Base-by-base conservation (phyloP, 1,139 yeast genomes). In the Lodderomyces beijingensis region DNA sequence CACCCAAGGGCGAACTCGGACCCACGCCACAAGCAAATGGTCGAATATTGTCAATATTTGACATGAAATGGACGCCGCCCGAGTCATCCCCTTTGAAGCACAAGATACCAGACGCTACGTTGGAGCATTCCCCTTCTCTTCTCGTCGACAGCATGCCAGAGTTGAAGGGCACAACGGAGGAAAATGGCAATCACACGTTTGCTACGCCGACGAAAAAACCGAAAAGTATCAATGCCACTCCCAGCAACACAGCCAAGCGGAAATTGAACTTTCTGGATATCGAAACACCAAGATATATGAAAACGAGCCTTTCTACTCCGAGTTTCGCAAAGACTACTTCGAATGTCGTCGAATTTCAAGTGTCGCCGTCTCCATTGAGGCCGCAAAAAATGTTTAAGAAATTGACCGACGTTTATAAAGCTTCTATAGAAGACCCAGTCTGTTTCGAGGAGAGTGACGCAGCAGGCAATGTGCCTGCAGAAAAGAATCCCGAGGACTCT, bases 11-110 rank as follows among this genome's bases (percentile, higher is more conserved):
- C 1, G 80, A 75, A 40, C 50, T 81, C 12, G 89, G 89, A 0
- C 91, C 91, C 0, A 82, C 91, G 0, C 91, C 91, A 0, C 89
- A 81, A 42, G 67, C 82, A 7, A 69, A 78, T 39, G 91, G 91
- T 0, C 68, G 77, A 26, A 84, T 81, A 0, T 49, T 80, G 28
- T 79, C 88, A 8, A 64, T 82, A 9, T 79, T 82, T 46, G 88
- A 81, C 42, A 58, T 72, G 27, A 51, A 54, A 27, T 36, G 67
- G 37, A 62, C 73, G 1, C 74, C 77, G 1, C 73, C 74, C 3
- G 69, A 65, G 27, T 64, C 72, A 3, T 63, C 71, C 0, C 74
- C 74, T 1, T 46, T 65, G 36, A 59, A 16, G 50, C 39, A 33
- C 28, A 34, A 34, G 31, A 37, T 35, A 28, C 28, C 16, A 16